These are phyloP conservation scores for Pyrenophora seminiperda DNA, from an alignment of 2,329 filamentous ascomycete genomes.

Conservation along the genomic window DNA sequence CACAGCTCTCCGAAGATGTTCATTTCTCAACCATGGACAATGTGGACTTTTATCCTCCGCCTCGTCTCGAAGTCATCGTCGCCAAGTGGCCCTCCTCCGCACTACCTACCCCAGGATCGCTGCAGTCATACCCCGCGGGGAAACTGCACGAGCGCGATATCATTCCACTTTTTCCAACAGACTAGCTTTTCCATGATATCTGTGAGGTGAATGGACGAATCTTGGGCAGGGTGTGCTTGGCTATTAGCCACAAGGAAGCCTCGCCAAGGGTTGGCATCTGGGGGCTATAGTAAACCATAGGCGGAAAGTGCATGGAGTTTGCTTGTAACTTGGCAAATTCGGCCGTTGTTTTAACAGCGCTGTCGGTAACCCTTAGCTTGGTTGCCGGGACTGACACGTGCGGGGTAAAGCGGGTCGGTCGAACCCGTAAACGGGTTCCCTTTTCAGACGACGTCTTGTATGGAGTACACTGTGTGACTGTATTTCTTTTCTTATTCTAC, in stretches of 20 bases:
- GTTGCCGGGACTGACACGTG: constrained; percentile 16
- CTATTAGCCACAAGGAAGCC: constrained; percentile 21
- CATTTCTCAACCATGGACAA: background rate
- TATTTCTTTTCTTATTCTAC: background rate
- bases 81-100: constrained; percentile 10
- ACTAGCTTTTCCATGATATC: constrained; percentile 23
- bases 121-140: constrained; percentile 22
- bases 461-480: background rate
- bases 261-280: constrained; percentile 23
- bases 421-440: constrained; percentile 3
- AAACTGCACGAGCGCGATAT: constrained; percentile 16
- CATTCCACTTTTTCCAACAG: constrained; percentile 15
- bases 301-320: constrained; percentile 10
- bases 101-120: constrained; percentile 11
- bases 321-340: constrained; percentile 19
- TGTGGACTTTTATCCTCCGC: constrained; percentile 5
- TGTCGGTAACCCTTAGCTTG: constrained; percentile 3
- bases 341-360: constrained; percentile 4
- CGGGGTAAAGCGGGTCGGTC: constrained; percentile 19
- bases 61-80: constrained; percentile 8
- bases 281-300: constrained; percentile 10
- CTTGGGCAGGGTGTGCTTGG: constrained; percentile 28
- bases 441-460: constrained; percentile 1
- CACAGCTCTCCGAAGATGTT: background rate
- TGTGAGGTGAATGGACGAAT: constrained; percentile 21